Evolutionary conservation across 768 basidiomycete genomes (phyloP).

Genomic region (Amanita fuliginea): DNA sequence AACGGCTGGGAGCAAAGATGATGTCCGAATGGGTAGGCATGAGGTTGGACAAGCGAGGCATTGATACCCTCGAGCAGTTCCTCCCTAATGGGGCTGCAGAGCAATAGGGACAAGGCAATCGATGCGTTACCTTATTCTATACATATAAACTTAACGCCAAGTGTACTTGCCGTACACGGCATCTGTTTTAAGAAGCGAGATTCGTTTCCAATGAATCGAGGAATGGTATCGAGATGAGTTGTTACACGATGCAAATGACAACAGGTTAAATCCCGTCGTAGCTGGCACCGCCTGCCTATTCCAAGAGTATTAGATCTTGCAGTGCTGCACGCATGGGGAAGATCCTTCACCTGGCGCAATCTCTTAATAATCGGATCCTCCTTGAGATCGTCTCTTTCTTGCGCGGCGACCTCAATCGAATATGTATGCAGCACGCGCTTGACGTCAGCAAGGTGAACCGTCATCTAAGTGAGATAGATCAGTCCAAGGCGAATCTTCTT

Average conservation of each 20-base stretch:
- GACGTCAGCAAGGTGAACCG: slow-evolving; percentile 85
- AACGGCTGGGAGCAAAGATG: slow-evolving; percentile 61
- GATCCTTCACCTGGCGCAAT: slow-evolving; percentile 60
- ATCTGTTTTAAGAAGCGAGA: not conserved
- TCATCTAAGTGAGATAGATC: slow-evolving; percentile 47
- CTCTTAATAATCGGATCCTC: slow-evolving; percentile 78
- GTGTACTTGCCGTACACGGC: slow-evolving; percentile 1
- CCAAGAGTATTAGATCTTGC: not conserved
- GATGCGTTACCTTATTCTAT: not conserved
- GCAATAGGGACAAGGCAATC: slow-evolving; percentile 1
- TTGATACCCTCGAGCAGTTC: slow-evolving; percentile 46
- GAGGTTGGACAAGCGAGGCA: slow-evolving; percentile 64
- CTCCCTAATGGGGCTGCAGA: slow-evolving; percentile 4
- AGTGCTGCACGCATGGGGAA: not conserved
- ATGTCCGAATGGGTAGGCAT: slow-evolving; percentile 88
- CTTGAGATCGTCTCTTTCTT: slow-evolving; percentile 73
- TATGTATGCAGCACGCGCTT: slow-evolving; percentile 67
- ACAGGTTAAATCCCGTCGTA: slow-evolving; percentile 66
- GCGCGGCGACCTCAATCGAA: slow-evolving; percentile 84
- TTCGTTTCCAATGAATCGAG: not conserved
- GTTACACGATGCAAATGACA: slow-evolving; percentile 5
- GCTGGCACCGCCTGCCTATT: slow-evolving; percentile 77
- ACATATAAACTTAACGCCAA: not conserved
- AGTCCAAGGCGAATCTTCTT: slow-evolving; percentile 18
- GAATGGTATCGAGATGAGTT: slow-evolving; percentile 2